Conservation (phyloP, 805 yeast species). For the Babjeviella inositovora region DNA sequence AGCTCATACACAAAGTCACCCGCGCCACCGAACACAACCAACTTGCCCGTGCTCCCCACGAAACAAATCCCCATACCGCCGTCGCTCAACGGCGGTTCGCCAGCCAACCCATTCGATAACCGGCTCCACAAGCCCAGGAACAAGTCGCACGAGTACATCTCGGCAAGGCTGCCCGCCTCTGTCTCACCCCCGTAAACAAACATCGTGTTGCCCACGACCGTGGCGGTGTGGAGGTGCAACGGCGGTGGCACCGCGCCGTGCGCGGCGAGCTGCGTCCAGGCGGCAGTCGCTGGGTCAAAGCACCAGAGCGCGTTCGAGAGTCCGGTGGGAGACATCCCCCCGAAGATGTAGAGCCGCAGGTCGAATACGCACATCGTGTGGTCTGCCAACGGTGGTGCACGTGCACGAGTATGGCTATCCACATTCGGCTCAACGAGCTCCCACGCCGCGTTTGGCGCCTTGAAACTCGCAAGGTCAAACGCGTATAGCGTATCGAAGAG, state of each 20-base stretch:
- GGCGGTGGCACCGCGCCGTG: slow-evolving; percentile 53
- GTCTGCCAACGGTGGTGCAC: slow-evolving; percentile 77
- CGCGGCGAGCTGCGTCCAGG: slow-evolving; percentile 60
- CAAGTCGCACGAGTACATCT: too few species aligned
- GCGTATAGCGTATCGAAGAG: slow-evolving; percentile 71
- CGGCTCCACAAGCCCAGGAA: too few species aligned
- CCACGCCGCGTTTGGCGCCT: slow-evolving; percentile 79
- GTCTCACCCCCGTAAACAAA: slow-evolving; percentile 86
- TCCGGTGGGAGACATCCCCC: slow-evolving; percentile 68
- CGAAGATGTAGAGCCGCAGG: slow-evolving; percentile 72
- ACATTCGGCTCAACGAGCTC: slow-evolving; percentile 41
- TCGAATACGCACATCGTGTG: slow-evolving; percentile 79
- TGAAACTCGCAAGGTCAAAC: slow-evolving; percentile 76
- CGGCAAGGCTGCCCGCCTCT: too few species aligned
- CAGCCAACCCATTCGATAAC: too few species aligned
- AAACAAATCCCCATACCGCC: too few species aligned
- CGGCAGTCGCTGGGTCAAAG: slow-evolving; percentile 51
- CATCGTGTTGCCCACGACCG: slow-evolving; percentile 62
- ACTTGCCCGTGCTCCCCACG: too few species aligned
- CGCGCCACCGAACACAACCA: too few species aligned
- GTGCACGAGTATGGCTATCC: slow-evolving; percentile 10
- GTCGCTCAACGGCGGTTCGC: too few species aligned
- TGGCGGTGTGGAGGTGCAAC: slow-evolving; percentile 81
- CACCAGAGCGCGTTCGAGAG: slow-evolving; percentile 68
- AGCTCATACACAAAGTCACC: too few species aligned